These are phyloP conservation scores for Carex scoparia DNA, from an alignment of 176 grass and related monocot genomes.

Conservation along the genomic window DNA sequence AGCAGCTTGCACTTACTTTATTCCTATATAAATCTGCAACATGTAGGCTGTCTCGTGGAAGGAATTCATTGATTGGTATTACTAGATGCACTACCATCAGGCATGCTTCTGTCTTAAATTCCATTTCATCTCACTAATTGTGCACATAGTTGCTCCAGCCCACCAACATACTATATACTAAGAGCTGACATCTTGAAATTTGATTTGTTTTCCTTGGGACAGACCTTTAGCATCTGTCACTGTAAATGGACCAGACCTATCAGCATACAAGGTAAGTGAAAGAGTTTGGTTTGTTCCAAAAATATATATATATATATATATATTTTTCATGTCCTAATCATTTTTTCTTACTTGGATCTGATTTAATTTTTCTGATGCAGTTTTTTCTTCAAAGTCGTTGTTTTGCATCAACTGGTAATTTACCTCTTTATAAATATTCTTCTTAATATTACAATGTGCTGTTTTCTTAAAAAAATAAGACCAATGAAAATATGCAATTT, in stretches of 20 bases:
- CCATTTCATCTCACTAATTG: not conserved
- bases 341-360: not conserved
- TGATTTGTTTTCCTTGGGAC: not conserved
- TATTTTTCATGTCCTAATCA: not conserved
- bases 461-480: slow-evolving; percentile 2
- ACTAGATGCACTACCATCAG: slow-evolving; percentile 13
- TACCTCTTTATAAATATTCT: not conserved
- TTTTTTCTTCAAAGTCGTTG: slow-evolving; percentile 30
- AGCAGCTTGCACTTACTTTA: not conserved
- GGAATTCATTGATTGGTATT: slow-evolving; percentile 19
- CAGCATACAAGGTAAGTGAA: slow-evolving; percentile 25
- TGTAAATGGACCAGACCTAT: slow-evolving; percentile 3
- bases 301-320: not conserved
- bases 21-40: slow-evolving; percentile 17
- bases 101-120: slow-evolving; percentile 16
- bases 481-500: not conserved
- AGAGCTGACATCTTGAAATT: not conserved
- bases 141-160: not conserved
- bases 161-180: not conserved
- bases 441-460: not conserved
- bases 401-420: slow-evolving; percentile 36
- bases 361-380: slow-evolving; percentile 28
- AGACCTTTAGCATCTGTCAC: slow-evolving; percentile 18
- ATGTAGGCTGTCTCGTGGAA: slow-evolving; percentile 7
- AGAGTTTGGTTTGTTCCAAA: not conserved